These are phyloP conservation scores for Heliosperma pusillum DNA, from an alignment of 148 eudicot species.

Conservation along the genomic window DNA sequence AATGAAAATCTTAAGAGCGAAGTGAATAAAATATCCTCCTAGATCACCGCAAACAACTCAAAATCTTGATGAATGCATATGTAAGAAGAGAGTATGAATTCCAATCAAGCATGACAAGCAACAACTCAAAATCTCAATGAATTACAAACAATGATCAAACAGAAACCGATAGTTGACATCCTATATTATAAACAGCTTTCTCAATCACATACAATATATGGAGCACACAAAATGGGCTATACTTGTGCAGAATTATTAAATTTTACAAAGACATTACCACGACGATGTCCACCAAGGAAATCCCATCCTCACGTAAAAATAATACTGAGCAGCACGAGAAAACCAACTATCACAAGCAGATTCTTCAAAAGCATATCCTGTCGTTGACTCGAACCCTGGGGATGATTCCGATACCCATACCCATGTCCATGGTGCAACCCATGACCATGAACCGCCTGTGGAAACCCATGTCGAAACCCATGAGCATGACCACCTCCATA, in stretches of 20 bases:
- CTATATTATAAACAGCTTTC: slow-evolving; percentile 20
- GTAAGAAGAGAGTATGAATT: neutral
- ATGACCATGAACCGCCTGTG: slow-evolving; percentile 33
- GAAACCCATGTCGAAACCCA: slow-evolving; percentile 41
- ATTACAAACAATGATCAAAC: slow-evolving; percentile 6
- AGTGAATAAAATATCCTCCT: neutral
- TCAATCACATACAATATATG: neutral
- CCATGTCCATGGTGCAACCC: slow-evolving; percentile 14
- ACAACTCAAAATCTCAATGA: neutral
- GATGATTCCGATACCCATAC: slow-evolving; percentile 13
- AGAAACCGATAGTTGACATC: neutral
- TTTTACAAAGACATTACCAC: slow-evolving; percentile 9
- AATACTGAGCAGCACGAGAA: slow-evolving; percentile 34
- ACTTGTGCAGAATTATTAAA: slow-evolving; percentile 16
- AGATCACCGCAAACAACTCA: neutral
- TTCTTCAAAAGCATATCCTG: slow-evolving; percentile 43
- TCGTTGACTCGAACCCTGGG: slow-evolving; percentile 24
- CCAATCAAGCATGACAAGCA: neutral
- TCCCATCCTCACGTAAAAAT: slow-evolving; percentile 26
- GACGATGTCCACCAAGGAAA: neutral
- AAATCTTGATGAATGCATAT: neutral
- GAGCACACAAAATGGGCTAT: slow-evolving; percentile 8
- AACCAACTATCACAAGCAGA: slow-evolving; percentile 35
- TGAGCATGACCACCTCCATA: slow-evolving; percentile 42
- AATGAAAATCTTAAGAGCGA: neutral